phyloP scores from a whole-genome alignment of 2,329 filamentous ascomycete species.

The Fusarium xyrophilum region DNA sequence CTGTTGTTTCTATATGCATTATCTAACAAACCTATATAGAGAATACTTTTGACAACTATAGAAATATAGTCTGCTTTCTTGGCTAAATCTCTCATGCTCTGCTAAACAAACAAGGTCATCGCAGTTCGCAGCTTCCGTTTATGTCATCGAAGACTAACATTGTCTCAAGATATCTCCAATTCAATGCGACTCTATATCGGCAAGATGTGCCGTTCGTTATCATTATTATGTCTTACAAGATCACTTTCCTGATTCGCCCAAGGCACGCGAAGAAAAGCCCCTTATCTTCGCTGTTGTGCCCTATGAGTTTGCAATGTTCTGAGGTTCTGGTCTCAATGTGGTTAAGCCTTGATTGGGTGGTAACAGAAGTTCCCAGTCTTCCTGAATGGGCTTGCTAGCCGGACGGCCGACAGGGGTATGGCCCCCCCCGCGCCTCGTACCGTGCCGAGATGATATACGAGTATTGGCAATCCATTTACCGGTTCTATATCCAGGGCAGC shows the following conservation, averaged over 20 bases:
- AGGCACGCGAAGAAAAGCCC: background rate
- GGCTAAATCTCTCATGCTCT: background rate
- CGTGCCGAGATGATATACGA: background rate
- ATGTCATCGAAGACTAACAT: background rate
- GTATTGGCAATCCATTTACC: background rate
- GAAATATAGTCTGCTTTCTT: background rate
- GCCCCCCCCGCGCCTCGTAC: background rate
- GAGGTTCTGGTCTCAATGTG: background rate
- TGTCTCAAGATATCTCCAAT: background rate
- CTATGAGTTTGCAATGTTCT: background rate
- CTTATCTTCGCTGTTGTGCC: background rate
- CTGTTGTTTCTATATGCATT: rapidly evolving
- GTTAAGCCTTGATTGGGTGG: background rate
- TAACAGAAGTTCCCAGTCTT: background rate
- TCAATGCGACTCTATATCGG: background rate
- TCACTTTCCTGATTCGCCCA: background rate
- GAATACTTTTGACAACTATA: too few relatives aligned
- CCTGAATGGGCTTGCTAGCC: background rate
- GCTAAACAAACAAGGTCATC: rapidly evolving
- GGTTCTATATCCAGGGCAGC: background rate
- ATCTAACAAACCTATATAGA: rapidly evolving
- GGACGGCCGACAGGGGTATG: background rate
- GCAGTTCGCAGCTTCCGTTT: background rate
- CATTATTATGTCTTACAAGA: background rate
- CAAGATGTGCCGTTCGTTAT: background rate